phyloP scores from a whole-genome alignment of 169 alveolate genomes.

The Plasmodium knowlesi region DNA sequence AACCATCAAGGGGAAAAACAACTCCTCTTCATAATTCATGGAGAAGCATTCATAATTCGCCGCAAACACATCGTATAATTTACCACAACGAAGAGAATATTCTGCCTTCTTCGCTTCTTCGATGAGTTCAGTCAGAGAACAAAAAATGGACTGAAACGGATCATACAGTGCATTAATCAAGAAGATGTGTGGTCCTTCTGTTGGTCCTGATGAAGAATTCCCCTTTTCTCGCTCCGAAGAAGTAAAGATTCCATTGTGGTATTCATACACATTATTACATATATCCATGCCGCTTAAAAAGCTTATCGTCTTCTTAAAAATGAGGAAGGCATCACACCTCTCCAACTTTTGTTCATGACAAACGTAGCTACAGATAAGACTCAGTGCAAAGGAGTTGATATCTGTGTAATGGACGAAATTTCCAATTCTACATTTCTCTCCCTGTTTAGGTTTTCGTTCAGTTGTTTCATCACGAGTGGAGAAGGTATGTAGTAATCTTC shows the following conservation, averaged over 20 bases:
- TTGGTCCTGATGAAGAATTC: neutral
- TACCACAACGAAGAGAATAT: neutral
- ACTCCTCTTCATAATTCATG: conserved; percentile 24
- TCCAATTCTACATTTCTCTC: neutral
- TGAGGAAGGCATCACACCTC: neutral
- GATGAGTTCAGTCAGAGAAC: neutral
- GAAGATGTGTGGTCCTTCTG: neutral
- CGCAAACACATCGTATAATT: conserved; percentile 7
- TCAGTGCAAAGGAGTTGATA: conserved; percentile 21
- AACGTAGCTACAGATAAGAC: conserved; percentile 13
- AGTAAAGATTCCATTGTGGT: neutral
- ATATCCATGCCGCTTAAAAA: conserved; percentile 21
- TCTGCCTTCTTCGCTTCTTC: conserved; percentile 50
- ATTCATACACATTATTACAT: neutral
- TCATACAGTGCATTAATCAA: conserved; percentile 5
- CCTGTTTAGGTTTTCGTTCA: neutral
- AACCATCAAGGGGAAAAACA: conserved; percentile 26
- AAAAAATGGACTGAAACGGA: conserved; percentile 1
- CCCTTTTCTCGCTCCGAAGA: neutral
- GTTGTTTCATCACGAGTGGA: neutral
- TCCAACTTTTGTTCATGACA: conserved; percentile 15
- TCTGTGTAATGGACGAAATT: conserved; percentile 1
- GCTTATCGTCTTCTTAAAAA: conserved; percentile 21
- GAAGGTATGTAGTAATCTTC: neutral
- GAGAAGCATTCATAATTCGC: conserved; percentile 14